Evolutionary conservation across 257 asterid genomes (phyloP).

Genomic region (Solanum lycopersicoides): DNA sequence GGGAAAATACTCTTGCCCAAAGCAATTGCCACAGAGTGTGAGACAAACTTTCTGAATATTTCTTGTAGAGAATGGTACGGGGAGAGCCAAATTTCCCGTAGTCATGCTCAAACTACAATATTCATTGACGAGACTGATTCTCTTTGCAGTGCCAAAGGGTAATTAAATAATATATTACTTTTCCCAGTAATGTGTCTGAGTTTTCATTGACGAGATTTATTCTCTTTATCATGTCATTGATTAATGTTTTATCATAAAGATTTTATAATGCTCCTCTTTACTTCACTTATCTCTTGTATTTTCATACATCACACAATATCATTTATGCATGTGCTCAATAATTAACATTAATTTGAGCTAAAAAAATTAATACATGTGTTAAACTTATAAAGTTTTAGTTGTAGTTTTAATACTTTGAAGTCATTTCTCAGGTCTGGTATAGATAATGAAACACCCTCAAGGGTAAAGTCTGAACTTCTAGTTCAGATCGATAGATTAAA

Average conservation of each 20-base stretch:
- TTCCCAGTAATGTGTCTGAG: background rate
- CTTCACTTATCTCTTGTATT: background rate
- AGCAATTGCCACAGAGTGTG: constrained; percentile 97
- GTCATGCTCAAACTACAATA: constrained; percentile 92
- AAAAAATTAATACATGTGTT: background rate
- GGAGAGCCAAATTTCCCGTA: constrained; percentile 94
- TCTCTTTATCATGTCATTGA: background rate
- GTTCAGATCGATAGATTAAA: constrained; percentile 89
- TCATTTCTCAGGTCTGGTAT: constrained; percentile 57
- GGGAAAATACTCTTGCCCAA: constrained; percentile 97
- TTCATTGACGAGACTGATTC: constrained; percentile 83
- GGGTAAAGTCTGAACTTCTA: constrained; percentile 79
- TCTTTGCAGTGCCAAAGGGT: background rate
- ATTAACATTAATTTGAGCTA: background rate
- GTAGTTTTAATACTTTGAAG: background rate
- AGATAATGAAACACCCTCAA: constrained; percentile 81
- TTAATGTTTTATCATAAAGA: background rate
- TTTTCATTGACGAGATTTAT: background rate
- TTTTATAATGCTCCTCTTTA: background rate
- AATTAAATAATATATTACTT: too few relatives aligned
- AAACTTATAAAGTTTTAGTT: background rate
- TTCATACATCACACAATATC: background rate
- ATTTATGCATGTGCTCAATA: background rate
- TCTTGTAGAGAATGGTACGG: constrained; percentile 98
- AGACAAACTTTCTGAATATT: constrained; percentile 84